Percentiles rank a stretch among this genome's conserved stretches.
Evolutionary conservation across 345 rosid species (phyloP).

Genomic region (Eucalyptus shirleyi): DNA sequence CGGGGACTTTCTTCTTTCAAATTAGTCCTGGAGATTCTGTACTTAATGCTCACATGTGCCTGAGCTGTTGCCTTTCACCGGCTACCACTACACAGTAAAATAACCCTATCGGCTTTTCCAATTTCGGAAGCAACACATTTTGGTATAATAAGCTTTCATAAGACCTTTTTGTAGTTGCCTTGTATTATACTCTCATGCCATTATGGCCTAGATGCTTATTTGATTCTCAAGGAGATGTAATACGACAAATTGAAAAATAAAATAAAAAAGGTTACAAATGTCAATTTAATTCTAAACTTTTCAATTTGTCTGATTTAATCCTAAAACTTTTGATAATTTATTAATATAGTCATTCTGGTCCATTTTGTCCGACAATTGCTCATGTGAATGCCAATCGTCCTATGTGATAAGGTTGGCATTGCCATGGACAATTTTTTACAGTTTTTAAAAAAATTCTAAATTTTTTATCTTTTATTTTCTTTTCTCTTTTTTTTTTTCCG

Average conservation of each 20-base stretch:
- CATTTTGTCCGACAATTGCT: background rate
- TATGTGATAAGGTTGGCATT: accelerated
- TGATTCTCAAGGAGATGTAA: background rate
- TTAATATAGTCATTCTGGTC: accelerated
- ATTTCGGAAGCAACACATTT: background rate
- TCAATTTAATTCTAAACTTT: background rate
- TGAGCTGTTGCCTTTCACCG: background rate
- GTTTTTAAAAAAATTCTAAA: background rate
- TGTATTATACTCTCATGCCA: background rate
- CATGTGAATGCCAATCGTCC: background rate
- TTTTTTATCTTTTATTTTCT: background rate
- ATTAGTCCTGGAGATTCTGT: background rate
- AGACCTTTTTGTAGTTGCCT: background rate
- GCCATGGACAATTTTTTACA: background rate
- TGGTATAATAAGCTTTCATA: background rate
- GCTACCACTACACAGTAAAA: background rate
- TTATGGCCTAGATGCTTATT: background rate
- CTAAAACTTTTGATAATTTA: background rate
- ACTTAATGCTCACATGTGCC: background rate
- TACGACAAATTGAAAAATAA: background rate
- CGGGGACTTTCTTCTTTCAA: background rate
- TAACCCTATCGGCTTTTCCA: background rate
- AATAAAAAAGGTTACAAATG: background rate
- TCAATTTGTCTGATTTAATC: accelerated
- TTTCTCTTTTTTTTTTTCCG: accelerated